These are phyloP conservation scores for Hypocrella siamensis DNA, from an alignment of 2,329 filamentous ascomycete genomes.

Conservation along the genomic window DNA sequence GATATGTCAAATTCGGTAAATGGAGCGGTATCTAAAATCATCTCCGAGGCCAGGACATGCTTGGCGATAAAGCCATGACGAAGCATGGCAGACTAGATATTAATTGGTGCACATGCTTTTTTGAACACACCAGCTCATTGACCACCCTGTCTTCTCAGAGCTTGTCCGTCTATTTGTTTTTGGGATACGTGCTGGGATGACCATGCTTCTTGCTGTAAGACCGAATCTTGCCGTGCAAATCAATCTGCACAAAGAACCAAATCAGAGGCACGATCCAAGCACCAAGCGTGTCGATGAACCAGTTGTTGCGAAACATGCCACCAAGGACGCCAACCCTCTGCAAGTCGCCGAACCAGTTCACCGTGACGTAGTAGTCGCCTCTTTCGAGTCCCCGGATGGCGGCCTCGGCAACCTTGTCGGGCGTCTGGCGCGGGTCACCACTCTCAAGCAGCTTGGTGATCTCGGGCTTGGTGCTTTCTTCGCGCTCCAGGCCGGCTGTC, in stretches of 20 bases:
- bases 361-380: slow-evolving; percentile 67
- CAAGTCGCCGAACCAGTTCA: slow-evolving; percentile 53
- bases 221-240: slow-evolving; percentile 41
- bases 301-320: slow-evolving; percentile 40
- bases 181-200: slow-evolving; percentile 34
- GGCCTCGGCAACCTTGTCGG: slow-evolving; percentile 57
- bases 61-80: too few relatives aligned
- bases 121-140: background rate
- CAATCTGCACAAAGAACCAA: slow-evolving; percentile 41
- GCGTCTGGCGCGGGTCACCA: slow-evolving; percentile 63
- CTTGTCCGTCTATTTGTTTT: slow-evolving; percentile 9
- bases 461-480: slow-evolving; percentile 65
- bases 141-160: background rate
- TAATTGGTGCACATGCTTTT: too few relatives aligned
- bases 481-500: slow-evolving; percentile 56
- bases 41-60: too few relatives aligned
- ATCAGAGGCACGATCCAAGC: slow-evolving; percentile 35
- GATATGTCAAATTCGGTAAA: slow-evolving; percentile 47
- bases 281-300: slow-evolving; percentile 42
- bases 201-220: slow-evolving; percentile 41
- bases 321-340: slow-evolving; percentile 51
- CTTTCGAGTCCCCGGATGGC: slow-evolving; percentile 62
- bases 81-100: too few relatives aligned
- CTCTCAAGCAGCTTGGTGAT: slow-evolving; percentile 70
- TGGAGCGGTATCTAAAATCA: slow-evolving; percentile 43